These are phyloP conservation scores for Grigorovia jiainica DNA, from an alignment of 805 yeast species.

Conservation along the genomic window DNA sequence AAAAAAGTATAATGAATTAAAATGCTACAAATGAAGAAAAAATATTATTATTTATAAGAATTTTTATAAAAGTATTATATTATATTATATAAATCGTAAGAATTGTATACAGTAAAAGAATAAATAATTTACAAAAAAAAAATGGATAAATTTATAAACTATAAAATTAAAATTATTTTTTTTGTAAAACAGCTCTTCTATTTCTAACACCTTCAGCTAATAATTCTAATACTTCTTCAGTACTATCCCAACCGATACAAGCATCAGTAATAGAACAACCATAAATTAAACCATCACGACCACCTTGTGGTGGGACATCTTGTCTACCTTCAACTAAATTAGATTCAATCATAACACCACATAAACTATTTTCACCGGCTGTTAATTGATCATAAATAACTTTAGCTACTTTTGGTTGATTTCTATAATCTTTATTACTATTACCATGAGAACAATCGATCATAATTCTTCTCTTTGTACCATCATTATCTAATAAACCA, in stretches of 20 bases:
- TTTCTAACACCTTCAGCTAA: conserved; percentile 73
- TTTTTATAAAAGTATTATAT: no score
- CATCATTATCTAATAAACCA: conserved; percentile 35
- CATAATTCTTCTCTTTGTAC: conserved; percentile 63
- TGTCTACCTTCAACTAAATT: conserved; percentile 90
- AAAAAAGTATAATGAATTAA: no score
- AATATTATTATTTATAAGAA: no score
- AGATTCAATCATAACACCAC: conserved; percentile 96
- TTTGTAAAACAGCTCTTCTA: conserved; percentile 45
- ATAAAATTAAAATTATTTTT: no score
- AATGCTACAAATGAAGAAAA: no score
- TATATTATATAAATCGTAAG: no score
- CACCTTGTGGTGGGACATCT: conserved; percentile 71
- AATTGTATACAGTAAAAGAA: no score
- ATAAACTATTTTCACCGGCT: conserved; percentile 62
- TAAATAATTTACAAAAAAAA: no score
- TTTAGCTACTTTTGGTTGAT: conserved; percentile 85
- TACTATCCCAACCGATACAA: conserved; percentile 84
- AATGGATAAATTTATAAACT: no score
- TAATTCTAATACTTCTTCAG: conserved; percentile 58
- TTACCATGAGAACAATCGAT: conserved; percentile 97
- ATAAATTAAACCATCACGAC: conserved; percentile 67
- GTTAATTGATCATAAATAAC: conserved; percentile 69
- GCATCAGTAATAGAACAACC: conserved; percentile 98
- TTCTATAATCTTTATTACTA: conserved; percentile 80